Base-by-base conservation (phyloP, 2,329 filamentous ascomycete genomes). In the Penicillium sp. region DNA sequence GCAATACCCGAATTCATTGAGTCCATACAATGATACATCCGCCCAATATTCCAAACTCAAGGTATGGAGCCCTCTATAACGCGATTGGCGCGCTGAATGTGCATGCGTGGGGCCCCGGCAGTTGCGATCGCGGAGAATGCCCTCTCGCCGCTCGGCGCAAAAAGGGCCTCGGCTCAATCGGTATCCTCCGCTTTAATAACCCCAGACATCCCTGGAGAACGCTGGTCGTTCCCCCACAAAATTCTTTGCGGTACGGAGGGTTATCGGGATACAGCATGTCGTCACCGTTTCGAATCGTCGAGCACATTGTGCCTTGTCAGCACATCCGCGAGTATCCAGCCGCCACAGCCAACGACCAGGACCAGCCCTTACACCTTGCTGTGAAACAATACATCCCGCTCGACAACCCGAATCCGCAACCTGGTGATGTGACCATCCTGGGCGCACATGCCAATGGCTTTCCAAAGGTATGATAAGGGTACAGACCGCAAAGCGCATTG, bases 391-490 rank as follows among this genome's bases (percentile, higher is more conserved):
- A 98, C 73, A 90, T 85, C 0, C 93, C 93, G 1, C 80, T 86
- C 57, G 84, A 88, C 70, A 92, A 93, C 68, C 82, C 81, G 0
- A 76, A 79, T 25, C 89, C 91, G 0, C 82, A 86, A 63, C 84
- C 86, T 1, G 90, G 91, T 37, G 91, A 95, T 75, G 80, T 97
- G 8, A 97, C 92, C 20, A 88, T 98, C 59, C 87, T 98, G 57
- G 92, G 85, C 11, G 89, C 89, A 4, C 93, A 97, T 77, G 94
- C 92, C 52, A 97, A 97, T 79, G 94, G 89, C 11, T 96, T 97
- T 67, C 90, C 91, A 11, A 98, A 97, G 83, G 90, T 90, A 74
- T 55, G 61, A 42, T 7, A 15, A n/a, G 20, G 14, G 8, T 41
- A 12, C 2, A 8, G 8, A 28, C 39, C 6, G 5, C 37, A 8